Evolutionary conservation across 805 yeast genomes (phyloP), one percentile per base, ranked within the genome.

Genomic region (Debaryomyces hansenii): DNA sequence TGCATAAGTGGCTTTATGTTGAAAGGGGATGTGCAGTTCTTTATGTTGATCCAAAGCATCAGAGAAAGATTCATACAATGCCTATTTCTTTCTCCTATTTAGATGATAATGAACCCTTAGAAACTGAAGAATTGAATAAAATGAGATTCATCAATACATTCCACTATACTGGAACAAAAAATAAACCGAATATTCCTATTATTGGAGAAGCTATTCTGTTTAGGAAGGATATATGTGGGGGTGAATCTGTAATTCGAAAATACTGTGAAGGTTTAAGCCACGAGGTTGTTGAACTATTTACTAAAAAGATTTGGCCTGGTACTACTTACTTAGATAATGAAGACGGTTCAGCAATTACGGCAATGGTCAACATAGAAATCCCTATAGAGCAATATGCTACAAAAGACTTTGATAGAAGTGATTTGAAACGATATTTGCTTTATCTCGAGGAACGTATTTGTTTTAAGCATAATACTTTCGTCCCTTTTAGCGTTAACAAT

Each of bases 1-100:
- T 85, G 15, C 91, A 86, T 69, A 86, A 86, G 57, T 86, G 91
- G 91, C 66, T 72, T 34, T 80, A 57, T 51, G 72, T 74, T 18
- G 86, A 89, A 4, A 69, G 80, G 39, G 79, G 83, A 4, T 75
- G 77, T 53, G 85, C 86, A 0, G 66, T 82, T 24, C 58, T 85
- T 41, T 85, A 84, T 54, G 86, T 80, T 6, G 73, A 77, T 50
- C 70, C 73, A 2, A 67, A 70, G 45, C 78, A 76, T 55, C 87
- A 82, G 45, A 55, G 60, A 0, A 36, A 50, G 2, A 64, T 84
- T 44, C 84, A 83, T 47, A 75, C 86, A 0, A 56, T 81, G 47
- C 89, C 90, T 1, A 64, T 84, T 4, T 76, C 84, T 31, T 82
- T 78, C 47, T 58, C 64, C 6, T 82, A 75, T 51, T 52, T 69